Evolutionary conservation across 768 basidiomycete genomes (phyloP).

Genomic region (Dentipellis sp.): DNA sequence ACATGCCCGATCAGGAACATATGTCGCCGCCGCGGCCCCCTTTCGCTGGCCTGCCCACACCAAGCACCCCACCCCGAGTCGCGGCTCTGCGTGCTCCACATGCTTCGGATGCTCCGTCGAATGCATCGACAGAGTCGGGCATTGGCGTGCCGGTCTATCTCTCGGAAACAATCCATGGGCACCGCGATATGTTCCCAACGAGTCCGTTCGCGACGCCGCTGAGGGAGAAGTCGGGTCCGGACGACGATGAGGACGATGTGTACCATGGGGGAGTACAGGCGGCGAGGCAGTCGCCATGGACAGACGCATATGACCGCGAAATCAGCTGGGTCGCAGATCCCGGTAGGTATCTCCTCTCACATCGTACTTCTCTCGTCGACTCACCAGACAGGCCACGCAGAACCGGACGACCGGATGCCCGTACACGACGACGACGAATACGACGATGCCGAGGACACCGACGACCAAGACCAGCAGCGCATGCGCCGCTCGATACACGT

Average conservation of each 20-base stretch:
- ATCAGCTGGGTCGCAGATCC: slow-evolving; percentile 72
- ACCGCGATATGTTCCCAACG: slow-evolving; percentile 51
- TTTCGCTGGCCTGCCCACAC: slow-evolving; percentile 27
- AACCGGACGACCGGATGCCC: slow-evolving; percentile 56
- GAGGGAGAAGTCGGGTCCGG: slow-evolving; percentile 51
- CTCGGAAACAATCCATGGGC: slow-evolving; percentile 36
- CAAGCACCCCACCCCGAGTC: slow-evolving; percentile 29
- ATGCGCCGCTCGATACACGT: background rate
- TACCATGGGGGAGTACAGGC: slow-evolving; percentile 28
- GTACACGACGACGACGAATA: slow-evolving; percentile 50
- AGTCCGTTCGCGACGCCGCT: slow-evolving; percentile 70
- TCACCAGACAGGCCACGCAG: slow-evolving; percentile 22
- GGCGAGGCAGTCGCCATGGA: slow-evolving; percentile 16
- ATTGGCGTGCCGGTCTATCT: slow-evolving; percentile 42
- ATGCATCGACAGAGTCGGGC: slow-evolving; percentile 34
- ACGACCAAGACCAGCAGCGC: slow-evolving; percentile 26
- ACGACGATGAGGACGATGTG: slow-evolving; percentile 59
- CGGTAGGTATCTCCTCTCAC: slow-evolving; percentile 34
- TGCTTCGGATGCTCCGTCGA: slow-evolving; percentile 43
- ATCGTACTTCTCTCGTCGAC: background rate
- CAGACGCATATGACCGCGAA: slow-evolving; percentile 32
- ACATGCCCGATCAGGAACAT: slow-evolving; percentile 17
- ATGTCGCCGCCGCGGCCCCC: slow-evolving; percentile 28
- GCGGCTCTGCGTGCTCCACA: slow-evolving; percentile 33
- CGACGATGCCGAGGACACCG: slow-evolving; percentile 35